Percentiles rank a stretch among this genome's conserved stretches.
Evolutionary conservation across 257 asterid species (phyloP).

Genomic region (Solanum piurae): DNA sequence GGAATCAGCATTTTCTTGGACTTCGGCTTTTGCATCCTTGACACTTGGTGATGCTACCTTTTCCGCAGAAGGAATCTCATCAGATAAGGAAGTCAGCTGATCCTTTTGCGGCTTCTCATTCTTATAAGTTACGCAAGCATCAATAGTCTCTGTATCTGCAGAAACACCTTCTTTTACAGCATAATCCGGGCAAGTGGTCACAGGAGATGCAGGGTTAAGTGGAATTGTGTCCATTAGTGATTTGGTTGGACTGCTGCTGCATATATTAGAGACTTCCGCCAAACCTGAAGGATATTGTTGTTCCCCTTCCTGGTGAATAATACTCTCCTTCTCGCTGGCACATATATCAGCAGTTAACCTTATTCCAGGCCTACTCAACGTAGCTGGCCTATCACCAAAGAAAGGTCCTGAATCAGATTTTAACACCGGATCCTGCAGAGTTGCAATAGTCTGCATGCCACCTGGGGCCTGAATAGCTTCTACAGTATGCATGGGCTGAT

Average conservation of each 20-base stretch:
- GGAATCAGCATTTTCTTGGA: constrained; percentile 25
- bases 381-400: constrained; percentile 19
- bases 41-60: constrained; percentile 46
- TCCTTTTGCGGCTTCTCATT: constrained; percentile 23
- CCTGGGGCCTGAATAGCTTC: constrained; percentile 25
- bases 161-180: constrained; percentile 17
- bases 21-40: constrained; percentile 53
- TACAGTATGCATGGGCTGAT: constrained; percentile 19
- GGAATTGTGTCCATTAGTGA: constrained; percentile 9
- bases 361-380: constrained; percentile 18
- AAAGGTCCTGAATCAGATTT: constrained; percentile 23
- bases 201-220: constrained; percentile 13
- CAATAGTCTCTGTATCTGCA: constrained; percentile 19
- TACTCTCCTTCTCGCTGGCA: constrained; percentile 11
- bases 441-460: constrained; percentile 16
- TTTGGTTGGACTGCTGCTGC: constrained; percentile 2
- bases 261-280: constrained; percentile 19
- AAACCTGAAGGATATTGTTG: constrained; percentile 12
- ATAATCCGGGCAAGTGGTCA: constrained; percentile 5
- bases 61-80: constrained; percentile 53
- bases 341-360: constrained; percentile 13
- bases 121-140: constrained; percentile 3
- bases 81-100: constrained; percentile 52
- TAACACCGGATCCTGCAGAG: constrained; percentile 13
- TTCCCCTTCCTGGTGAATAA: constrained; percentile 20